phyloP scores from a whole-genome alignment of 257 asterid genomes.

The Ilex aquifolium region DNA sequence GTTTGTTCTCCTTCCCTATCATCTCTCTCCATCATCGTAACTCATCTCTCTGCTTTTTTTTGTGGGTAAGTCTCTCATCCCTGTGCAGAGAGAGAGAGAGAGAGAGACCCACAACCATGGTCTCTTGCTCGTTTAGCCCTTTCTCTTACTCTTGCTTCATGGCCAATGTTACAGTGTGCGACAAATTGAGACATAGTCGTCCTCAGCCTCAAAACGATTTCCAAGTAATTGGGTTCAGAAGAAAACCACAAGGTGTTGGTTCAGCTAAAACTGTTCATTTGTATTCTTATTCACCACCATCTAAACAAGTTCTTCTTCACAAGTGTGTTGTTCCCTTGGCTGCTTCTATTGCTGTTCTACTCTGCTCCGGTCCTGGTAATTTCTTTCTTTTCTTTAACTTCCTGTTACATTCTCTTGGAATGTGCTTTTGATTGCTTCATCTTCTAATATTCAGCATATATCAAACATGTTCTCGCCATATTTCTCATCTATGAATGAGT shows the following conservation, averaged over 20 bases:
- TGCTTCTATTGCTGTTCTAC: conserved; percentile 42
- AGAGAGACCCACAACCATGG: conserved; percentile 18
- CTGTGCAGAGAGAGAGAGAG: no score
- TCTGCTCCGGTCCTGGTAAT: conserved; percentile 54
- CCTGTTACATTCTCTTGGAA: conserved; percentile 8
- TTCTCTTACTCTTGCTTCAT: conserved; percentile 14
- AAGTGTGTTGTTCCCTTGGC: conserved; percentile 39
- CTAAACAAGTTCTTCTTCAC: conserved; percentile 13
- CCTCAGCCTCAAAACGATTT: conserved; percentile 5
- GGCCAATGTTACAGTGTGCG: conserved; percentile 10
- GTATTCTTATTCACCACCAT: conserved; percentile 5
- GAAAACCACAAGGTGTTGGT: conserved; percentile 5
- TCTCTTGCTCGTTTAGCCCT: conserved; percentile 32
- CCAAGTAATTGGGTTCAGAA: conserved; percentile 21
- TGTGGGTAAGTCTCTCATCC: no score
- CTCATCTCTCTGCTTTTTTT: no score
- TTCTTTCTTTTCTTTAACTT: conserved; percentile 6
- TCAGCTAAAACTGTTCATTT: conserved; percentile 7
- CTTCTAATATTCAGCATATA: no score
- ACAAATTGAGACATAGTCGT: conserved; percentile 13
- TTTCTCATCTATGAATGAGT: no score
- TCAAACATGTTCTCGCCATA: no score
- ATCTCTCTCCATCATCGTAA: no score
- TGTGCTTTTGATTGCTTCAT: no score
- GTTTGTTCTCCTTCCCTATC: no score